Evolutionary conservation across 495 filamentous ascomycete species (phyloP), one percentile per base, ranked within the genome.

Genomic region (Penicillium angulare): DNA sequence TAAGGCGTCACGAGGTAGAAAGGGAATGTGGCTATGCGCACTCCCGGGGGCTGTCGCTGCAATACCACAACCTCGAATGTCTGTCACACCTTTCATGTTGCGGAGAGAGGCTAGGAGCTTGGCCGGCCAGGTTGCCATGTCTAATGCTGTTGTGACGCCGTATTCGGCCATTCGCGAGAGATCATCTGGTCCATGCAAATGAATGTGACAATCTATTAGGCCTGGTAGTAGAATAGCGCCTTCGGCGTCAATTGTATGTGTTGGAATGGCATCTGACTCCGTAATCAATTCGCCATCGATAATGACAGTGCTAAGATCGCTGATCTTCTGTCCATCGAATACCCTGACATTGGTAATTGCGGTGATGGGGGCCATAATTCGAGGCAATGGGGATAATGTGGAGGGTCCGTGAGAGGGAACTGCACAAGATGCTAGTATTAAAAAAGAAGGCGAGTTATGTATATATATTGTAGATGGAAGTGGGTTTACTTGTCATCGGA

Each of bases 51-150:
- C 20, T 3, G 29, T 26, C 3, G 40, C 49, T 22, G 49, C 12
- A 15, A 44, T 8, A 7, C 49, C 49, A 18, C 27, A 33, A 20
- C 24, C 31, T 2, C 39, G 39, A 16, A 51, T 44, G 9, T 51
- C 40, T n/a, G 49, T 51, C 5, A 51, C 15, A 2, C 49, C 39
- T 8, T 27, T 24, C 26, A 29, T 10, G 7, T 31, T 31, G 10
- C 49, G 49, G 24, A 44, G 29, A 18, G 49, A 36, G 13, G 26
- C 20, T 1, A 50, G 36, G 3, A 17, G 36, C 16, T 41, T 26
- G 12, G 27, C 20, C 16, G 47, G 38, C 36, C 38, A 50, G 23
- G 47, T 50, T n/a, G 38, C 47, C 47, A 50, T 50, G 15, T 50
- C 47, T 5, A 50, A 26, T 18, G 36, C 47, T 7, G 47, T 50